phyloP scores from a whole-genome alignment of 2,329 filamentous ascomycete species.

The Periconia sp. region DNA sequence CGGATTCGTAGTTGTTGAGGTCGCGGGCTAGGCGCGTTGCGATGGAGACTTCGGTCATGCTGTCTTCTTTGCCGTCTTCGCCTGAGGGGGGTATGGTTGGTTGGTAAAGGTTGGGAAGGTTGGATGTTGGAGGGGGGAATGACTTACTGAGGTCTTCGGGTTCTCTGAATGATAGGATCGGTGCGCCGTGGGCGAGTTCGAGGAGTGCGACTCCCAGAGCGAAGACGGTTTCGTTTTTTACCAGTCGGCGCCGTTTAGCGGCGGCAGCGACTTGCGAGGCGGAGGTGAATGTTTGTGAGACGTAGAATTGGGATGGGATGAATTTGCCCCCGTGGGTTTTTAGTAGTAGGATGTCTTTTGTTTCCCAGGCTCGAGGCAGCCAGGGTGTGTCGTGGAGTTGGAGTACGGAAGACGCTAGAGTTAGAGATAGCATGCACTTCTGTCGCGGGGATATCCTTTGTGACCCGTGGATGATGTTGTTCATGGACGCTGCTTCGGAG shows the following conservation, averaged over 20 bases:
- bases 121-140: too few relatives aligned
- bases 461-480: background rate
- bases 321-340: background rate
- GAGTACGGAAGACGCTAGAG: slow-evolving; percentile 11
- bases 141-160: slow-evolving; percentile 12
- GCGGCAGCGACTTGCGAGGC: background rate
- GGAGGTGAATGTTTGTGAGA: slow-evolving; percentile 3
- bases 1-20: slow-evolving; percentile 4
- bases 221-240: slow-evolving; percentile 13
- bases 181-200: slow-evolving; percentile 10
- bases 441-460: background rate
- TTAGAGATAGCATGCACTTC: slow-evolving; percentile 8
- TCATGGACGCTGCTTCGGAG: background rate
- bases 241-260: background rate
- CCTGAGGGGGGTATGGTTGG: too few relatives aligned
- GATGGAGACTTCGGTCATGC: slow-evolving; percentile 7
- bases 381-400: slow-evolving; percentile 15
- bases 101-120: too few relatives aligned
- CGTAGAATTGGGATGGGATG: background rate
- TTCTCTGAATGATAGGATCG: slow-evolving; percentile 1
- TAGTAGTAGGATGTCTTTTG: slow-evolving; percentile 8
- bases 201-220: slow-evolving; percentile 15
- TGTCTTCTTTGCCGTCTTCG: slow-evolving; percentile 1
- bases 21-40: slow-evolving; percentile 4
- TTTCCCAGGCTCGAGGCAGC: slow-evolving; percentile 11